Evolutionary conservation across 495 filamentous ascomycete species (phyloP).

Genomic region (Tuber umbilicatum): DNA sequence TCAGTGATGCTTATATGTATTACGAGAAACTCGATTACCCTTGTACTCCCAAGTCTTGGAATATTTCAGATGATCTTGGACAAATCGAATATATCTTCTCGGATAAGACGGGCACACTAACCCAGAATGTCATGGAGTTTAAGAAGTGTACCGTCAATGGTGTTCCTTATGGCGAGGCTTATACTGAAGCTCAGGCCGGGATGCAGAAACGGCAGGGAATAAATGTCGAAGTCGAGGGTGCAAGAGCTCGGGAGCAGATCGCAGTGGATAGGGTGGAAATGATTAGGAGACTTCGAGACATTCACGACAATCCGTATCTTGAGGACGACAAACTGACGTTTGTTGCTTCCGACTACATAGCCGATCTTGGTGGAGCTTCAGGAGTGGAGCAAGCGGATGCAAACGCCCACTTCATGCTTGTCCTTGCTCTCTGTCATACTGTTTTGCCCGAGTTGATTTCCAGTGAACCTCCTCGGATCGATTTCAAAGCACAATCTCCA

Average conservation of each 20-base stretch:
- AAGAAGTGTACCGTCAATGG: conserved; percentile 96
- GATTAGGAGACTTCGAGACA: conserved; percentile 61
- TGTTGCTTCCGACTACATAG: conserved; percentile 78
- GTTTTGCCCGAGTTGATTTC: conserved; percentile 87
- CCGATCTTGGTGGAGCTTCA: conserved; percentile 68
- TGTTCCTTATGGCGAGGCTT: conserved; percentile 89
- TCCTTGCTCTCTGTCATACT: conserved; percentile 88
- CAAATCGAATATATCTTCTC: conserved; percentile 99
- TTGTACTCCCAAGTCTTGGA: conserved; percentile 97
- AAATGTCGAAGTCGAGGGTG: conserved; percentile 72
- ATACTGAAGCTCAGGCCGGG: conserved; percentile 91
- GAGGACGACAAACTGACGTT: conserved; percentile 86
- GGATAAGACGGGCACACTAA: conserved; percentile 96
- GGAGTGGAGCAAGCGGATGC: conserved; percentile 70
- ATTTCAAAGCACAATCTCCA: conserved; percentile 95
- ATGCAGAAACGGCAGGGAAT: conserved; percentile 87
- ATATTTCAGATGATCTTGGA: conserved; percentile 95
- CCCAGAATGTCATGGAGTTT: conserved; percentile 99
- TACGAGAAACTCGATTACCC: conserved; percentile 89
- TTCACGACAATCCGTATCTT: conserved; percentile 87
- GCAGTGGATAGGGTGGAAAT: conserved; percentile 66
- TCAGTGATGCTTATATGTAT: conserved; percentile 91
- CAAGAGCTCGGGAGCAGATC: conserved; percentile 68
- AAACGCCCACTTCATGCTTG: conserved; percentile 87
- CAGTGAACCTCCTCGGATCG: conserved; percentile 79